Conservation (phyloP, 176 grass and related monocot genomes). For the Zizania latifolia region DNA sequence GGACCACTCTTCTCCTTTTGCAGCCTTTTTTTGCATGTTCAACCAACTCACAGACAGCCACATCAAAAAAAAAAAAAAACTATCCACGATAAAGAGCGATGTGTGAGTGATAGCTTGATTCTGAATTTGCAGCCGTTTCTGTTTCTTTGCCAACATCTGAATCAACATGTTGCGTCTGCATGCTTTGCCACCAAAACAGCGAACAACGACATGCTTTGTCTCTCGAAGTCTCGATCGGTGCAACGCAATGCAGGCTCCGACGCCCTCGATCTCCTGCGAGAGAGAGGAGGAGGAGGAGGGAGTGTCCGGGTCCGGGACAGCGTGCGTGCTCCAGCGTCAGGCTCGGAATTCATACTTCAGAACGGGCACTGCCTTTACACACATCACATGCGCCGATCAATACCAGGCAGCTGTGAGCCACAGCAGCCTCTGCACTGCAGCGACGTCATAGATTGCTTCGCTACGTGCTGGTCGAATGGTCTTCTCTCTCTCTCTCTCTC, state of each 20-base stretch:
- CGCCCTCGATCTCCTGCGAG: neutral
- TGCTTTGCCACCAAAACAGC: neutral
- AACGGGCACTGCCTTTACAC: neutral
- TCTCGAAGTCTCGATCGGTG: neutral
- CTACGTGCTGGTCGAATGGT: constrained; percentile 23
- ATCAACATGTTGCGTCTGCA: neutral
- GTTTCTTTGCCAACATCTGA: too few relatives aligned
- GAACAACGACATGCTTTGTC: neutral
- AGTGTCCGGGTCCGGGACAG: neutral
- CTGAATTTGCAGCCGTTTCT: neutral
- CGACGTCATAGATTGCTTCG: neutral
- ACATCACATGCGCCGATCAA: constrained; percentile 3
- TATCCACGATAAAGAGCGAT: neutral
- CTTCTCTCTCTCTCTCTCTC: too few relatives aligned
- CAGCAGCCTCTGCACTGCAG: neutral
- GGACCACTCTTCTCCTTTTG: neutral
- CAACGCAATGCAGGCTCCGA: neutral
- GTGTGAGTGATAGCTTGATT: neutral
- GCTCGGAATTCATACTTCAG: too few relatives aligned
- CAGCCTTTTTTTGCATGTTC: neutral
- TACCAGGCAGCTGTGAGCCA: neutral
- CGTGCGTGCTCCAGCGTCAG: neutral
- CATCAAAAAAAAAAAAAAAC: neutral
- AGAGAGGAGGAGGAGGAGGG: neutral
- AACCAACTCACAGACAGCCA: neutral